These are phyloP conservation scores for Candida sakaeoensis DNA, from an alignment of 805 yeast species.

Conservation along the genomic window DNA sequence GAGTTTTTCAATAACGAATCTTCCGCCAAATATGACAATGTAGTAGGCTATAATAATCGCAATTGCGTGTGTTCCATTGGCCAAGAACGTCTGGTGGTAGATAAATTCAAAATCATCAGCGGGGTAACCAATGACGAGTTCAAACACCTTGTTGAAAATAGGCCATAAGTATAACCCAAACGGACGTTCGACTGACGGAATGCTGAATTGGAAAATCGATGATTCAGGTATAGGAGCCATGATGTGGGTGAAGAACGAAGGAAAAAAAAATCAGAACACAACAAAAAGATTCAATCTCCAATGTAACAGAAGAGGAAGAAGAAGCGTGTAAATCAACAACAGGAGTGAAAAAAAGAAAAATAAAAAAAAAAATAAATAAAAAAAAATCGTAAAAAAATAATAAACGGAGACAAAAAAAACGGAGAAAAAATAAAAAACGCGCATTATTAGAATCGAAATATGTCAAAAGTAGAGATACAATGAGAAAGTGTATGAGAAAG, in stretches of 20 bases:
- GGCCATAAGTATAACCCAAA: conserved; percentile 68
- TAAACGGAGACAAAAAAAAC: too few species aligned
- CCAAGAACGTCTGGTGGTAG: conserved; percentile 63
- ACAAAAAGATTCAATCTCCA: background rate
- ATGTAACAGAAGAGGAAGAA: background rate
- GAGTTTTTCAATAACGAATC: conserved; percentile 50
- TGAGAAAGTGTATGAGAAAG: too few species aligned
- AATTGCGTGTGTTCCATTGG: conserved; percentile 55
- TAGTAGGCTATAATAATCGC: conserved; percentile 41
- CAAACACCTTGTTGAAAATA: conserved; percentile 50
- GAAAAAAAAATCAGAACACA: background rate
- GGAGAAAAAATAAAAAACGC: too few species aligned
- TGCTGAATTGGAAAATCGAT: conserved; percentile 11
- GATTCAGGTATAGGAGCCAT: conserved; percentile 5
- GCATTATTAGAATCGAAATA: too few species aligned
- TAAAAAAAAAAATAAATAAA: too few species aligned
- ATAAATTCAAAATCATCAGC: conserved; percentile 67
- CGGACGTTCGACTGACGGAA: conserved; percentile 43
- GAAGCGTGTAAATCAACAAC: too few species aligned
- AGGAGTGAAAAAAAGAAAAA: too few species aligned
- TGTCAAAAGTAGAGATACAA: too few species aligned
- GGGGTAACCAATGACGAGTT: conserved; percentile 46
- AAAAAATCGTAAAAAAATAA: too few species aligned
- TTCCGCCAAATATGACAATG: conserved; percentile 62
- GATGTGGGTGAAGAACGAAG: background rate